These are phyloP conservation scores for Dendrobium officinale DNA, from an alignment of 106 monocot genomes.

Conservation along the genomic window DNA sequence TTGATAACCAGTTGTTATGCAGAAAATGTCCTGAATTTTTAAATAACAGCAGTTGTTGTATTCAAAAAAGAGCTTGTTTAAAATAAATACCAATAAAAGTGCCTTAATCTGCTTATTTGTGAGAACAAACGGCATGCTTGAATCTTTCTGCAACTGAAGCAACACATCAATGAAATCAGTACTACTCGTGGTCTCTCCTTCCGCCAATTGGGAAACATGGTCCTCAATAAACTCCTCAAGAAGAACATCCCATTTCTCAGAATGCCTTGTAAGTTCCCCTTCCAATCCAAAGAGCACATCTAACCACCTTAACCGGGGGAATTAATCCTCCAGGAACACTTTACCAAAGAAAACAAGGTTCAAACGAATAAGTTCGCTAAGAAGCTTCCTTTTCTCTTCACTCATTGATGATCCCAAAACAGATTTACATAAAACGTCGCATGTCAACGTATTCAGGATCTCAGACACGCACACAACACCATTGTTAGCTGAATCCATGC, in stretches of 20 bases:
- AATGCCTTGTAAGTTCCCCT: neutral
- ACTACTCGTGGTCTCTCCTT: too few relatives aligned
- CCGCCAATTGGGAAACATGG: neutral
- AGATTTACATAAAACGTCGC: slow-evolving; percentile 2
- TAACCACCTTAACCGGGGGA: slow-evolving; percentile 27
- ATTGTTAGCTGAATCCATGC: neutral
- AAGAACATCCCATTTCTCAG: slow-evolving; percentile 8
- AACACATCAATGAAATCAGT: neutral
- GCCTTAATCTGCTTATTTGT: neutral
- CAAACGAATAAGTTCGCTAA: neutral
- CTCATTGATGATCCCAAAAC: slow-evolving; percentile 1
- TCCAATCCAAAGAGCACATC: slow-evolving; percentile 12
- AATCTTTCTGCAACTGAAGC: neutral
- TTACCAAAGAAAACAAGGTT: neutral
- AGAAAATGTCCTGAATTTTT: too few relatives aligned
- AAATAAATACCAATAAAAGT: neutral
- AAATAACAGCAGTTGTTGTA: too few relatives aligned
- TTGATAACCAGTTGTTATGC: too few relatives aligned
- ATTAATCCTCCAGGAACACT: slow-evolving; percentile 23
- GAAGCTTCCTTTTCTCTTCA: neutral
- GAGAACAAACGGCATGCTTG: neutral
- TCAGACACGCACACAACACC: neutral
- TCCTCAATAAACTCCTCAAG: slow-evolving; percentile 23
- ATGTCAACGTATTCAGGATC: neutral
- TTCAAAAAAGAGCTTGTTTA: neutral